Percentiles rank a stretch among this genome's conserved stretches.
phyloP scores from a whole-genome alignment of 78 protist genomes.

The Bodo saltans region DNA sequence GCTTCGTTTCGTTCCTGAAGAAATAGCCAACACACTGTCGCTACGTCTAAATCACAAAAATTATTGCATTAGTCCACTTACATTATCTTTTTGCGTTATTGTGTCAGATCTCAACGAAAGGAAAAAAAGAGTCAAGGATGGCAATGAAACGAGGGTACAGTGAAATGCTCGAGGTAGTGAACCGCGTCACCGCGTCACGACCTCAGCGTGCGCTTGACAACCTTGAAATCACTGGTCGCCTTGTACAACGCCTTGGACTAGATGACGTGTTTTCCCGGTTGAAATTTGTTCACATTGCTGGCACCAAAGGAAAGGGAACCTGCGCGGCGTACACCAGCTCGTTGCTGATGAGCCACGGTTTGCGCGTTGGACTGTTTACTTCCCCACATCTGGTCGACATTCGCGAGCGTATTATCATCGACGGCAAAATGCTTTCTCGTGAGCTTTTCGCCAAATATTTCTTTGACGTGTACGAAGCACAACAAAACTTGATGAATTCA shows the following conservation, averaged over 20 bases:
- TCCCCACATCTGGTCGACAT: conserved; percentile 74
- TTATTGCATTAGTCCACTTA: too few species aligned
- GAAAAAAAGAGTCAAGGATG: too few species aligned
- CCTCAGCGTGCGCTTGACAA: background rate
- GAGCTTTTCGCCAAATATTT: conserved; percentile 57
- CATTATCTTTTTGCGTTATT: too few species aligned
- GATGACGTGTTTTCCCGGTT: background rate
- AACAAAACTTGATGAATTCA: too few species aligned
- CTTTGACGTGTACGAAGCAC: conserved; percentile 47
- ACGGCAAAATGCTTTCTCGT: conserved; percentile 55
- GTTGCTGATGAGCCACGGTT: conserved; percentile 60
- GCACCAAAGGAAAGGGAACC: conserved; percentile 86
- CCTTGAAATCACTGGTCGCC: background rate
- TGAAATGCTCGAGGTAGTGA: too few species aligned
- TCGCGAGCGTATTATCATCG: conserved; percentile 71
- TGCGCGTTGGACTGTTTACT: conserved; percentile 69
- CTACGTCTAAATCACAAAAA: too few species aligned
- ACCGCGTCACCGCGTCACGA: too few species aligned
- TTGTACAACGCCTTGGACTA: background rate
- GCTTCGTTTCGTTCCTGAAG: too few species aligned
- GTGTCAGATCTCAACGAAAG: too few species aligned
- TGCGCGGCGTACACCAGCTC: conserved; percentile 64
- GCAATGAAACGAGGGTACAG: too few species aligned
- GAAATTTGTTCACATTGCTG: conserved; percentile 77
- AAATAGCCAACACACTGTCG: too few species aligned